Percentiles rank a stretch among this genome's conserved stretches.
These are phyloP conservation scores for Jatropha multifida DNA, from an alignment of 441 rosid species.

Conservation along the genomic window DNA sequence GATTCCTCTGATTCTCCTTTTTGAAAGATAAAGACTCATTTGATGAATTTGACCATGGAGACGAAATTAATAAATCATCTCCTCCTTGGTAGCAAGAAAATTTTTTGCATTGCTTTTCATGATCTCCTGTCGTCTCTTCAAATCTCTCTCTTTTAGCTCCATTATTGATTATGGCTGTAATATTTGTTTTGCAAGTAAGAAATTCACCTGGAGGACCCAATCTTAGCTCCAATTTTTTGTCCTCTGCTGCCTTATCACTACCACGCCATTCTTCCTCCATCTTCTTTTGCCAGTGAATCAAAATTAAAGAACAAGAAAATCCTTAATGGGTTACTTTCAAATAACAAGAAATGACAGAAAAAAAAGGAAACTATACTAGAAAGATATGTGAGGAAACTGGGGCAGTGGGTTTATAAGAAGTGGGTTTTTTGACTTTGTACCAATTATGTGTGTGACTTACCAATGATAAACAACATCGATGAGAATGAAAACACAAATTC, in stretches of 20 bases:
- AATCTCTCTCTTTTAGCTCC: slow-evolving; percentile 36
- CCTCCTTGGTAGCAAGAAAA: background rate
- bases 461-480: no score
- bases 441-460: no score
- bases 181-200: slow-evolving; percentile 11
- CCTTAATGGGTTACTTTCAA: background rate
- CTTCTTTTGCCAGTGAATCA: background rate
- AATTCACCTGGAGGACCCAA: slow-evolving; percentile 83
- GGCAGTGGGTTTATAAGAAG: slow-evolving; percentile 16
- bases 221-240: slow-evolving; percentile 70
- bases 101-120: slow-evolving; percentile 13
- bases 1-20: background rate
- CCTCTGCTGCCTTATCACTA: slow-evolving; percentile 33
- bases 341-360: background rate
- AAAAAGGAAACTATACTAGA: background rate
- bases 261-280: slow-evolving; percentile 26
- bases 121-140: slow-evolving; percentile 20
- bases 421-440: slow-evolving; percentile 9
- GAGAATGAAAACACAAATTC: no score
- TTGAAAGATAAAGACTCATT: no score
- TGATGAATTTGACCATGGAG: slow-evolving; percentile 29
- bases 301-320: background rate
- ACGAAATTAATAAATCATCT: background rate
- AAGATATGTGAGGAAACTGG: background rate
- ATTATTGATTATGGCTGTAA: background rate